phyloP scores from a whole-genome alignment of 2,329 filamentous ascomycete genomes.

The Nemania bipapillata region DNA sequence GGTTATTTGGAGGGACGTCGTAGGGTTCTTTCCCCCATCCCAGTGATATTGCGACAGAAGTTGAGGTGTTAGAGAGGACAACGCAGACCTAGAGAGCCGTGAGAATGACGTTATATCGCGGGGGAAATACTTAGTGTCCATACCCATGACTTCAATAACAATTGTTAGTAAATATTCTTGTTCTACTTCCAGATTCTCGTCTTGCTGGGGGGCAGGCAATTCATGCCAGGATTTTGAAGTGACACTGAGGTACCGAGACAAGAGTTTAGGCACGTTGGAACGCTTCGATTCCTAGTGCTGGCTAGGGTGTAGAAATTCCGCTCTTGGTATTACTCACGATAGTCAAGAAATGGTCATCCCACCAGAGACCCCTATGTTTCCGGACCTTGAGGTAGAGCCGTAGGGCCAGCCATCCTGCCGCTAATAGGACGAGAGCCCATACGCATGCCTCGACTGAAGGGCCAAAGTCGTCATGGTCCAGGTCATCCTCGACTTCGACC shows the following conservation, averaged over 20 bases:
- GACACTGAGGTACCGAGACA: no score
- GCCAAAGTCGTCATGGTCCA: conserved; percentile 26
- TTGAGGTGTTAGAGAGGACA: conserved; percentile 31
- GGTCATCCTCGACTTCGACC: conserved; percentile 11
- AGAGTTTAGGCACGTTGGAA: background rate
- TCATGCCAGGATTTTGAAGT: background rate
- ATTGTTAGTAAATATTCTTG: background rate
- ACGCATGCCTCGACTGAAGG: conserved; percentile 32
- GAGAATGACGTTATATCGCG: background rate
- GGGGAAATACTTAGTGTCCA: background rate
- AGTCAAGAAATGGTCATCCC: conserved; percentile 50
- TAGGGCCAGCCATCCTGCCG: conserved; percentile 33
- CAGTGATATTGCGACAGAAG: conserved; percentile 36
- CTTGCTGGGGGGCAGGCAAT: background rate
- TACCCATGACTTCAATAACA: conserved; percentile 44
- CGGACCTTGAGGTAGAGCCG: conserved; percentile 45
- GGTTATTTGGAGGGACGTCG: conserved; percentile 28
- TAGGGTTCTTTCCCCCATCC: conserved; percentile 39
- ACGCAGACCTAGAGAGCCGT: conserved; percentile 29
- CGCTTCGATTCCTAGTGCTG: no score
- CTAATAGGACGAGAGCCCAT: conserved; percentile 34
- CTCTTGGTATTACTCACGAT: conserved; percentile 18
- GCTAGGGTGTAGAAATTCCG: background rate
- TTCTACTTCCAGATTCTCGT: background rate
- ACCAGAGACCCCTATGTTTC: conserved; percentile 46